Evolutionary conservation across 2,329 filamentous ascomycete species (phyloP), one percentile per base, ranked within the genome.

Genomic region (Cytospora mali): DNA sequence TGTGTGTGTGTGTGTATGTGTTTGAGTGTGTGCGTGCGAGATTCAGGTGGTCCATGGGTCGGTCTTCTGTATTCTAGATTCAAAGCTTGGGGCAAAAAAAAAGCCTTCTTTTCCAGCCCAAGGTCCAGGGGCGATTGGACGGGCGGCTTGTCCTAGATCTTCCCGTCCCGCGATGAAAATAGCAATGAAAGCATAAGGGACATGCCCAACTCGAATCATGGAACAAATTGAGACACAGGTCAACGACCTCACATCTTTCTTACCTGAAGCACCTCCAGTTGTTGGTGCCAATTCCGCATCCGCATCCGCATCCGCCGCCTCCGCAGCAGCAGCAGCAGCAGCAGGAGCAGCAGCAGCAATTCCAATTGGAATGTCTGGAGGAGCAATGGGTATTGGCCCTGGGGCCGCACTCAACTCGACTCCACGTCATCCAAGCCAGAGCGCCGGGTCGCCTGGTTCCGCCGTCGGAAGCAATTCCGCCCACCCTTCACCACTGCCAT

Each of bases 161-260:
- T 46, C 42, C 42, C 42, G 42, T 46, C 42, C 42, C 42, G 42
- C 42, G 42, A 46, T 46, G 42, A 46, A 46, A 46, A 46, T 23
- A 23, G 21, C 42, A 23, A 23, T 46, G 28, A 46, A 46, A 46
- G 42, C 42, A 46, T 23, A 46, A 18, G 21, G 42, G n/a, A 23
- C n/a, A 46, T 10, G 53, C 51, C 42, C 46, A 23, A 39, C 35
- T n/a, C 16, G 35, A 55, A 62, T 53, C 9, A 84, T 84, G 82
- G 81, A 84, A 70, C 81, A 80, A 71, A 80, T 84, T 68, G 80
- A 83, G 70, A 79, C 76, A 62, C 82, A 84, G 74, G 81, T 79
- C 66, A 81, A 78, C 72, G 82, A 84, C 75, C 73, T 84, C 74
- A 80, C 80, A 69, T 70, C 70, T 7, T 83, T 79, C 69, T 75